Conservation (phyloP, 2,329 filamentous ascomycete genomes). For the Metarhizium humberi region DNA sequence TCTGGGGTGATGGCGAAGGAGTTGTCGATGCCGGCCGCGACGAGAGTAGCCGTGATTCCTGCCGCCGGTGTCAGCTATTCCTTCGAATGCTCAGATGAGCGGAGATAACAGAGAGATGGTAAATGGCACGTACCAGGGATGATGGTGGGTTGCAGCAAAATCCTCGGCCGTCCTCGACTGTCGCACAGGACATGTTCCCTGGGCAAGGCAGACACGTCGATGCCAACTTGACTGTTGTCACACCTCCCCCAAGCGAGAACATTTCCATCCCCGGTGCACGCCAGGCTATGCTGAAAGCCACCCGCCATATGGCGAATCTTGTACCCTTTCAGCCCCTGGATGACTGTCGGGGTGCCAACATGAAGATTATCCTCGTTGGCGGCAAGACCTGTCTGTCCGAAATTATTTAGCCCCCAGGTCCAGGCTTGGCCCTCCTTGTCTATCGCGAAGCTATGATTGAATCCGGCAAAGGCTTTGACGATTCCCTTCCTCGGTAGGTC, state of each 20-base stretch:
- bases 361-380: constrained; percentile 40
- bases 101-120: background rate
- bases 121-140: constrained; percentile 13
- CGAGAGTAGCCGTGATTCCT: constrained; percentile 16
- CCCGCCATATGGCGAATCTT: constrained; percentile 49
- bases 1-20: constrained; percentile 55
- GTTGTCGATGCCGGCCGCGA: constrained; percentile 56
- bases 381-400: constrained; percentile 54
- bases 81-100: background rate
- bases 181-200: constrained; percentile 5
- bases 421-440: constrained; percentile 54
- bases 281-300: constrained; percentile 25
- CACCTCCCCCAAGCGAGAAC: constrained; percentile 37
- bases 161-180: constrained; percentile 3
- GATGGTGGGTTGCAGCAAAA: constrained; percentile 14
- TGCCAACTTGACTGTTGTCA: constrained; percentile 25
- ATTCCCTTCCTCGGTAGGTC: constrained; percentile 23
- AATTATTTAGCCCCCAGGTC: constrained; percentile 64
- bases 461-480: constrained; percentile 39
- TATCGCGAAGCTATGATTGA: constrained; percentile 63
- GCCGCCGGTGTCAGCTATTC: background rate
- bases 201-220: constrained; percentile 2
- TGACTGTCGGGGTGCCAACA: constrained; percentile 22
- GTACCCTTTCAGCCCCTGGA: constrained; percentile 43
- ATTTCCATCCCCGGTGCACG: constrained; percentile 29